A percentile compares a stretch with the other conserved stretches of the same genome.
phyloP scores from a whole-genome alignment of 225 moss, liverwort and hornwort genomes.

The Sphagnum tenellum region DNA sequence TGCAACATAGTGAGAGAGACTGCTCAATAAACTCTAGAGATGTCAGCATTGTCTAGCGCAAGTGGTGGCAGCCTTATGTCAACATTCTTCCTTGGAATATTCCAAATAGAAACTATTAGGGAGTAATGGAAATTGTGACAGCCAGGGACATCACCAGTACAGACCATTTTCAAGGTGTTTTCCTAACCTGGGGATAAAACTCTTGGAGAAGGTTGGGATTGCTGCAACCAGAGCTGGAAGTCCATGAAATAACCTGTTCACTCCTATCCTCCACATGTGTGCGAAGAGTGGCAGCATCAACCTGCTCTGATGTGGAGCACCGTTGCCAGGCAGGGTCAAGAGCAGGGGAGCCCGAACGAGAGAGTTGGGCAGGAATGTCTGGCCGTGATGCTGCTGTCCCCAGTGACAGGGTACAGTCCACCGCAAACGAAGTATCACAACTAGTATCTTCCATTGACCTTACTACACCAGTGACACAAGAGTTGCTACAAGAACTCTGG shows the following conservation, averaged over 20 bases:
- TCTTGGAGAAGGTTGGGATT: slow-evolving; percentile 30
- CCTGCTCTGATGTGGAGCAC: slow-evolving; percentile 24
- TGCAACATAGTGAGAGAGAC: slow-evolving; percentile 4
- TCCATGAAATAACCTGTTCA: slow-evolving; percentile 34
- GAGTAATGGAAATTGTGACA: too few relatives aligned
- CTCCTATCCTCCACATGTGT: slow-evolving; percentile 10
- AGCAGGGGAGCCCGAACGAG: slow-evolving; percentile 36
- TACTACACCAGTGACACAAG: slow-evolving; percentile 8
- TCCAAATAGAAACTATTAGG: too few relatives aligned
- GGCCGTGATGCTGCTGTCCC: slow-evolving; percentile 25
- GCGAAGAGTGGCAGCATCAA: slow-evolving; percentile 9
- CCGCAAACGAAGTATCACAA: slow-evolving; percentile 38
- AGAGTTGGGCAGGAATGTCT: slow-evolving; percentile 24
- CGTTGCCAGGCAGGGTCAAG: slow-evolving; percentile 28
- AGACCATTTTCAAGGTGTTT: too few relatives aligned
- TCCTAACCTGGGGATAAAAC: too few relatives aligned
- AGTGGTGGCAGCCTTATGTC: too few relatives aligned
- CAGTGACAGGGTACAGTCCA: slow-evolving; percentile 44
- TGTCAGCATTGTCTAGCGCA: too few relatives aligned
- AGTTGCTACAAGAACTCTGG: slow-evolving; percentile 5
- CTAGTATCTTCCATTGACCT: slow-evolving; percentile 38
- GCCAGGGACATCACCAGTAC: too few relatives aligned
- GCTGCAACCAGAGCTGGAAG: slow-evolving; percentile 26
- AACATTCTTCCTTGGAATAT: too few relatives aligned
- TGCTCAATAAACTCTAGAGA: too few relatives aligned